Evolutionary conservation across 352 stramenopile genomes (phyloP).

Genomic region (Blastocystis sp.): DNA sequence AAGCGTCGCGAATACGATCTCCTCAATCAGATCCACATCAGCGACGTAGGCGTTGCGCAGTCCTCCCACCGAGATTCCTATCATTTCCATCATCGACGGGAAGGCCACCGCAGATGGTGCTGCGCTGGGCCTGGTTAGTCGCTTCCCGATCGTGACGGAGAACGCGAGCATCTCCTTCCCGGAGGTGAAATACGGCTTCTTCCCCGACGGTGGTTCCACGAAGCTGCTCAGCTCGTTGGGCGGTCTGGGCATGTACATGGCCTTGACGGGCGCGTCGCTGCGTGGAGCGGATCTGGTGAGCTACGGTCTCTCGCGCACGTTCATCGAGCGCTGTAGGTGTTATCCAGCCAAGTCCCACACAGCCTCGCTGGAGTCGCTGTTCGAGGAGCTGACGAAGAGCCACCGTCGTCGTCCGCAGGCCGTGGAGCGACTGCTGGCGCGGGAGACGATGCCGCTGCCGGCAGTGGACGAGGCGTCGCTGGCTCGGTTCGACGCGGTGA

Average conservation of each 20-base stretch:
- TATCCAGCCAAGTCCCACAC: neutral
- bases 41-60: neutral
- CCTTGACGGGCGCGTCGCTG: neutral
- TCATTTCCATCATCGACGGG: constrained; percentile 17
- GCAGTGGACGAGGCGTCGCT: neutral
- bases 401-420: neutral
- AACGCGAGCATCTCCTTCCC: neutral
- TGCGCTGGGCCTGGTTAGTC: neutral
- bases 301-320: neutral
- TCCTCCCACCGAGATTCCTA: neutral
- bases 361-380: neutral
- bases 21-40: constrained; percentile 46
- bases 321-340: neutral
- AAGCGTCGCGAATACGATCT: constrained; percentile 27
- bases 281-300: neutral
- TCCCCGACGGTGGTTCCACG: neutral
- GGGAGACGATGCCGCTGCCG: neutral
- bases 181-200: neutral
- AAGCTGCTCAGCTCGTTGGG: constrained; percentile 37
- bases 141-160: constrained; percentile 43
- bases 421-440: neutral
- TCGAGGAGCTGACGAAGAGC: constrained; percentile 7
- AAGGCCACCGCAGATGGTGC: neutral
- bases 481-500: neutral
- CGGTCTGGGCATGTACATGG: constrained; percentile 45